These are phyloP conservation scores for Clavispora santaluciae DNA, from an alignment of 805 yeast species.

Conservation along the genomic window DNA sequence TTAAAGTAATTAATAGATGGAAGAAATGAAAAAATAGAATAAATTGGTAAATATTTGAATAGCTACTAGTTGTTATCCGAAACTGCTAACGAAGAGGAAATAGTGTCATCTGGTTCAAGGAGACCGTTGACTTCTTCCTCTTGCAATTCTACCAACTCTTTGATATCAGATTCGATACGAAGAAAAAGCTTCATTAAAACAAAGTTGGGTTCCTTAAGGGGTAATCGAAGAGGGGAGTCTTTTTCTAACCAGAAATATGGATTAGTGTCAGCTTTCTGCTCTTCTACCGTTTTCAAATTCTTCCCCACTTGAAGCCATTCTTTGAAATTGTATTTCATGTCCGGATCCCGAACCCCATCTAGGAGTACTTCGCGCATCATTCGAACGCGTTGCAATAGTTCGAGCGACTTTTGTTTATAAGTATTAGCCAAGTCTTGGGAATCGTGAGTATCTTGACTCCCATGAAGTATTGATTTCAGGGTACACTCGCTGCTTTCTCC, in stretches of 20 bases:
- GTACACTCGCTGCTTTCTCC: neutral
- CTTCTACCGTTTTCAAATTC: constrained; percentile 22
- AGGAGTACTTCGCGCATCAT: constrained; percentile 25
- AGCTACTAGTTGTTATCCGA: no score
- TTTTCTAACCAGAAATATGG: constrained; percentile 60
- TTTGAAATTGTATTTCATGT: constrained; percentile 40
- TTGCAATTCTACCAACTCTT: constrained; percentile 6
- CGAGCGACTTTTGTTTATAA: neutral
- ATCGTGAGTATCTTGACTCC: neutral
- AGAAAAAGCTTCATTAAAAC: constrained; percentile 37
- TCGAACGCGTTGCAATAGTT: constrained; percentile 15
- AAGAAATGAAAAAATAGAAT: no score
- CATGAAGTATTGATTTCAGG: neutral
- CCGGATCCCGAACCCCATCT: constrained; percentile 37
- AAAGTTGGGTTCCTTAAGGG: constrained; percentile 64
- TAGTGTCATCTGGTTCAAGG: neutral
- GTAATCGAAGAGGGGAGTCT: constrained; percentile 63
- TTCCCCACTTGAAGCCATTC: constrained; percentile 47
- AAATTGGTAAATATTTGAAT: no score
- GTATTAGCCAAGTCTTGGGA: neutral
- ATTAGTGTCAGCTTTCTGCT: constrained; percentile 5
- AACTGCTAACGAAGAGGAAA: no score
- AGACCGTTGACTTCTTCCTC: neutral
- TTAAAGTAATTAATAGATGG: no score
- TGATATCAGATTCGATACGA: constrained; percentile 21